A percentile compares a stretch with the other conserved stretches of the same genome.
Conservation (phyloP, 177 flowering plant species). For the Vitis hybrid region DNA sequence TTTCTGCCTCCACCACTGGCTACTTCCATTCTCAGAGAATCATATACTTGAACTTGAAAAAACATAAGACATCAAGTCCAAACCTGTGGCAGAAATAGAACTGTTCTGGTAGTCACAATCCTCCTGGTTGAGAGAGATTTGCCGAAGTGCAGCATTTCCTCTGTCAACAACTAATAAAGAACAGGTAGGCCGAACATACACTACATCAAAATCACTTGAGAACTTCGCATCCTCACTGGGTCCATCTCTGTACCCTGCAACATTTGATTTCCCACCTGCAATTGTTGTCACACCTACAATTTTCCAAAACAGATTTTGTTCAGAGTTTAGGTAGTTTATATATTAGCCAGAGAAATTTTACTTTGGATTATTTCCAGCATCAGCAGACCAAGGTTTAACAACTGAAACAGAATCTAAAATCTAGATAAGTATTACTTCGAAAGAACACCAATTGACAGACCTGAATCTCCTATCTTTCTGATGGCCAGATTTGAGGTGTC, state of each 20-base stretch:
- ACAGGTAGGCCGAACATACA: slow-evolving; percentile 80
- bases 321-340: background rate
- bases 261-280: slow-evolving; percentile 97
- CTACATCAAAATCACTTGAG: slow-evolving; percentile 88
- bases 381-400: background rate
- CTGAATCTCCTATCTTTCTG: slow-evolving; percentile 91
- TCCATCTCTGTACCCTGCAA: slow-evolving; percentile 91
- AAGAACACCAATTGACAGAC: slow-evolving; percentile 28
- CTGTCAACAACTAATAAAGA: slow-evolving; percentile 87
- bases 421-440: background rate
- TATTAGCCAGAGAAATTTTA: background rate
- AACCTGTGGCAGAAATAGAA: slow-evolving; percentile 75
- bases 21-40: too few relatives aligned
- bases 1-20: too few relatives aligned
- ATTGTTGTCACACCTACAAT: slow-evolving; percentile 93
- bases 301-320: background rate
- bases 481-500: slow-evolving; percentile 90
- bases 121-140: slow-evolving; percentile 80
- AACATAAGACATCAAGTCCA: background rate
- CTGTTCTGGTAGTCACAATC: slow-evolving; percentile 75
- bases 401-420: too few relatives aligned
- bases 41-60: too few relatives aligned
- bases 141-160: slow-evolving; percentile 99
- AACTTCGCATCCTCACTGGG: slow-evolving; percentile 98
- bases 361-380: background rate